Evolutionary conservation across 106 monocot species (phyloP).

Genomic region (Dioscorea alata): DNA sequence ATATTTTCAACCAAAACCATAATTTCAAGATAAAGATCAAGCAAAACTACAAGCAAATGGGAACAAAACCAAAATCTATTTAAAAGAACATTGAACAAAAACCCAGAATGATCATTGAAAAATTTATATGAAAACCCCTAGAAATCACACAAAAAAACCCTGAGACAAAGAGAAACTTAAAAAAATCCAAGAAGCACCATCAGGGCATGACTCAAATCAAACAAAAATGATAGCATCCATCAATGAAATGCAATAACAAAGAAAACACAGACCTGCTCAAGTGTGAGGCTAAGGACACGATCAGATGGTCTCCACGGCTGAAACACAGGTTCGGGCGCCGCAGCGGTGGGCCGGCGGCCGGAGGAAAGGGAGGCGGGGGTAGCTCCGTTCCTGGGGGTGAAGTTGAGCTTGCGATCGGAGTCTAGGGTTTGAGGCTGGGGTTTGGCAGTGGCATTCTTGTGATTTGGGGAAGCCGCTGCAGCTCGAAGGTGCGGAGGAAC

Average conservation of each 20-base stretch:
- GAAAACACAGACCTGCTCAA: constrained; percentile 26
- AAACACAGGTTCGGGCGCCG: constrained; percentile 31
- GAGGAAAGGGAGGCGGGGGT: background rate
- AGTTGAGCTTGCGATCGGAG: background rate
- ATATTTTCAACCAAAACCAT: background rate
- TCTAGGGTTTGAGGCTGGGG: constrained; percentile 20
- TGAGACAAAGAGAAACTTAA: background rate
- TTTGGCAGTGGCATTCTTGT: constrained; percentile 14
- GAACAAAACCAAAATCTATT: background rate
- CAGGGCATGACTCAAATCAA: background rate
- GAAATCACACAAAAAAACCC: background rate
- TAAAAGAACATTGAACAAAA: background rate
- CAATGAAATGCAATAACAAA: background rate
- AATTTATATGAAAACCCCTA: background rate
- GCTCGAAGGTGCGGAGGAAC: constrained; percentile 41
- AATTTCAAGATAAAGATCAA: no score
- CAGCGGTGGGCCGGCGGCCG: background rate
- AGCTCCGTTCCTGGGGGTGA: background rate
- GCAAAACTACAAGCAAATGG: background rate
- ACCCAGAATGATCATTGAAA: background rate
- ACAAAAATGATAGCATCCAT: background rate
- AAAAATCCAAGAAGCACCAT: background rate
- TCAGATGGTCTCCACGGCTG: constrained; percentile 42
- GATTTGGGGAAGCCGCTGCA: constrained; percentile 12
- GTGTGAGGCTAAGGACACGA: constrained; percentile 25